These are phyloP conservation scores for Daldinia childiae DNA, from an alignment of 495 filamentous ascomycete genomes.

Conservation along the genomic window DNA sequence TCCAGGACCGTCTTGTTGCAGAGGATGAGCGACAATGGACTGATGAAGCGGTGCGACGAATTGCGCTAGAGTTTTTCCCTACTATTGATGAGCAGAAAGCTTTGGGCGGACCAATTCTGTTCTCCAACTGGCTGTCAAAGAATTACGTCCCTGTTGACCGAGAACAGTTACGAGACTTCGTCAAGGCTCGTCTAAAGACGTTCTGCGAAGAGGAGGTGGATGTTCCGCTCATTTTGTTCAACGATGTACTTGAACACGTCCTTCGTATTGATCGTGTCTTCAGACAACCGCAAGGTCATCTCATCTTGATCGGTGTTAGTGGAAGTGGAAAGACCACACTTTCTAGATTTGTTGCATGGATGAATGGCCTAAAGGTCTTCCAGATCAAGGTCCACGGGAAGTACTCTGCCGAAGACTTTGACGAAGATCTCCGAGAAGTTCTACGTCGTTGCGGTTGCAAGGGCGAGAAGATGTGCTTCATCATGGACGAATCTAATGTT, in stretches of 20 bases:
- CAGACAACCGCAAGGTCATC: conserved; percentile 95
- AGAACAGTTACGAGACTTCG: conserved; percentile 92
- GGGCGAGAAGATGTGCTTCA: conserved; percentile 99
- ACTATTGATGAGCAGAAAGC: conserved; percentile 88
- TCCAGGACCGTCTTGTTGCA: conserved; percentile 93
- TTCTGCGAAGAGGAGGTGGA: conserved; percentile 99
- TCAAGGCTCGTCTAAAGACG: conserved; percentile 94
- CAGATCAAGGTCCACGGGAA: conserved; percentile 99
- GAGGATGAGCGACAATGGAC: conserved; percentile 98
- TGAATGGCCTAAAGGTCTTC: conserved; percentile 98
- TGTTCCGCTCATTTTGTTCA: conserved; percentile 95
- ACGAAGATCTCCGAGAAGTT: conserved; percentile 94
- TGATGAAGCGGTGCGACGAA: conserved; percentile 78
- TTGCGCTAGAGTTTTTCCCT: conserved; percentile 92
- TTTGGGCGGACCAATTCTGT: conserved; percentile 92
- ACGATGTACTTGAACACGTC: conserved; percentile 97
- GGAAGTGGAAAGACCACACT: conserved; percentile 98
- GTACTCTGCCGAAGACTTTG: conserved; percentile 98
- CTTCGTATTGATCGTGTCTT: conserved; percentile 98
- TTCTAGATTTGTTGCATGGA: conserved; percentile 98
- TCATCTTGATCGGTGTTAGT: conserved; percentile 98
- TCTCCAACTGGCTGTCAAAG: conserved; percentile 99
- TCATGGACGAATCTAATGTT: conserved; percentile 99
- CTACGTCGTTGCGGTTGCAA: conserved; percentile 94
- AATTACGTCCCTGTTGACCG: conserved; percentile 97